These are phyloP conservation scores for Sugiyamaella pinicola DNA, from an alignment of 1,139 yeast species.

Conservation along the genomic window DNA sequence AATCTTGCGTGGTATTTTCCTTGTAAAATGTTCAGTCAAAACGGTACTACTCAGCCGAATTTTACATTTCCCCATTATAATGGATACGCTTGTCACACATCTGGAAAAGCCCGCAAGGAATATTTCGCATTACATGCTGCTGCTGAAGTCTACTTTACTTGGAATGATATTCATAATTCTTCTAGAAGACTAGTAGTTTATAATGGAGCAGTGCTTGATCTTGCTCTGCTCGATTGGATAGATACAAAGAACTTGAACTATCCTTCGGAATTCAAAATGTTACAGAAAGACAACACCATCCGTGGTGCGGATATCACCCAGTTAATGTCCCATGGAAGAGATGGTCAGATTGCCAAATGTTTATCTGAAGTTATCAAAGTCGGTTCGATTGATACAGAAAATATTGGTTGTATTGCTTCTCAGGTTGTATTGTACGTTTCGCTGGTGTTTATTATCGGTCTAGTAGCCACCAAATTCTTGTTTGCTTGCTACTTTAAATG, in stretches of 20 bases:
- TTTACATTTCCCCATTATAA: conserved; percentile 52
- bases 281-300: conserved; percentile 57
- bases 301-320: conserved; percentile 83
- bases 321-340: conserved; percentile 66
- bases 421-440: conserved; percentile 77
- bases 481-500: conserved; percentile 90
- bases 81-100: conserved; percentile 94
- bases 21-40: conserved; percentile 68
- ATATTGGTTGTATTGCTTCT: conserved; percentile 96
- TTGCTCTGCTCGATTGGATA: conserved; percentile 75
- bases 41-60: conserved; percentile 70
- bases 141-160: conserved; percentile 84
- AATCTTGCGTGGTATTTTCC: conserved; percentile 97
- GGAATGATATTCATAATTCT: conserved; percentile 81
- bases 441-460: conserved; percentile 77
- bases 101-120: conserved; percentile 63
- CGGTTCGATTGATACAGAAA: conserved; percentile 84
- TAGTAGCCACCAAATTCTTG: conserved; percentile 73
- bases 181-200: conserved; percentile 79
- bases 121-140: conserved; percentile 61
- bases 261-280: conserved; percentile 68
- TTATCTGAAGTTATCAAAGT: conserved; percentile 84
- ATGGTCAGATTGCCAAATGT: conserved; percentile 77
- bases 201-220: conserved; percentile 84
- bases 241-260: conserved; percentile 66